phyloP scores from a whole-genome alignment of 1,284 basidiomycete species.

The Apiotrichum sp. region DNA sequence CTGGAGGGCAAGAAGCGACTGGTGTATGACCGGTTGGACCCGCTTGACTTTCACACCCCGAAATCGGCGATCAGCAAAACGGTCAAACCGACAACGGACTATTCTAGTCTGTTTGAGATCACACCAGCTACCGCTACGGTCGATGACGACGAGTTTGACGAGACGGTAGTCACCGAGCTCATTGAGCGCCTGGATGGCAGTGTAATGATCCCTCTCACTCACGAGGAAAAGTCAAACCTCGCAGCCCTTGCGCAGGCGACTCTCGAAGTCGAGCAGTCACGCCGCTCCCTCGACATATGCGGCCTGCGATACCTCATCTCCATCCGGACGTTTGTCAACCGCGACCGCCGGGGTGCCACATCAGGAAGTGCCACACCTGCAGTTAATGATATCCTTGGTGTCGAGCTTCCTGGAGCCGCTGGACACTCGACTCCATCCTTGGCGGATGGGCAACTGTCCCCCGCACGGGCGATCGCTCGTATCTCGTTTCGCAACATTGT shows the following conservation, averaged over 20 bases:
- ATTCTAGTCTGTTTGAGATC: constrained; percentile 31
- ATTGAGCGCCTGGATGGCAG: constrained; percentile 59
- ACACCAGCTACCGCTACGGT: constrained; percentile 15
- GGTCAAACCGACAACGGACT: constrained; percentile 5
- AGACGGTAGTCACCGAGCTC: constrained; percentile 57
- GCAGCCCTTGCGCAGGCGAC: constrained; percentile 75
- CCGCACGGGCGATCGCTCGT: background rate
- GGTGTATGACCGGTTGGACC: constrained; percentile 32
- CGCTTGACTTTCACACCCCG: constrained; percentile 28
- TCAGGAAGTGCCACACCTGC: constrained; percentile 24
- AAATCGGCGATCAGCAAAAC: constrained; percentile 1
- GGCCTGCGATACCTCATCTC: constrained; percentile 85
- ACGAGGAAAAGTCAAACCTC: constrained; percentile 71
- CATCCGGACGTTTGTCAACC: constrained; percentile 55
- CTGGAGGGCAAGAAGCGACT: constrained; percentile 30
- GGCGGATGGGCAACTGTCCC: background rate
- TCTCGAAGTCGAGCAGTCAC: constrained; percentile 81
- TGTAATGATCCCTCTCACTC: constrained; percentile 63
- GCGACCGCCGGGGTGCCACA: constrained; percentile 20
- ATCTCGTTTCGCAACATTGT: constrained; percentile 77
- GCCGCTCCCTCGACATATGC: constrained; percentile 76
- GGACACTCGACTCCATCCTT: constrained; percentile 77
- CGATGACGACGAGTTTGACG: constrained; percentile 61
- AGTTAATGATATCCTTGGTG: constrained; percentile 45
- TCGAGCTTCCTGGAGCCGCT: constrained; percentile 56